These are phyloP conservation scores for Aeschynomene evenia DNA, from an alignment of 306 rosid genomes.

Conservation along the genomic window DNA sequence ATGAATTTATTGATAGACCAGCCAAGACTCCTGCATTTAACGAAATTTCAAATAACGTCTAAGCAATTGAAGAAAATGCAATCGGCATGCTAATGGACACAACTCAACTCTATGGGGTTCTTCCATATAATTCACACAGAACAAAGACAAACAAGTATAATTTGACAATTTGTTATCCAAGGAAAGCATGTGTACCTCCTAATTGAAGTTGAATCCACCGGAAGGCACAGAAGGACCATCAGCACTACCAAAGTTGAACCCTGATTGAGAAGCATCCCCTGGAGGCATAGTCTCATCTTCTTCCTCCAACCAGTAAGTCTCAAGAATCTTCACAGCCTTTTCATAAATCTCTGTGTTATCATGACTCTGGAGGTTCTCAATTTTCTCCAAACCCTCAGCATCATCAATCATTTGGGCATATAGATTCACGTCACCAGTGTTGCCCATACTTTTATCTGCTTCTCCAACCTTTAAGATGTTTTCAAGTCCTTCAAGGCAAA, in stretches of 20 bases:
- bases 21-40: conserved; percentile 43
- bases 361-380: conserved; percentile 88
- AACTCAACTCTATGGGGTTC: background rate
- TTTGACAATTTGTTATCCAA: conserved; percentile 5
- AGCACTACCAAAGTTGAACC: conserved; percentile 66
- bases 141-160: conserved; percentile 7
- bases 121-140: background rate
- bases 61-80: background rate
- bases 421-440: conserved; percentile 61
- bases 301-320: conserved; percentile 95
- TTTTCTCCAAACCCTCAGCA: conserved; percentile 91
- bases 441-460: conserved; percentile 69
- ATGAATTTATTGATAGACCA: conserved; percentile 23
- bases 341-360: conserved; percentile 94
- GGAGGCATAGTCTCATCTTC: conserved; percentile 98
- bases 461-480: conserved; percentile 97
- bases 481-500: conserved; percentile 93
- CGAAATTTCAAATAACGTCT: background rate
- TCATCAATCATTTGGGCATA: conserved; percentile 89
- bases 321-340: conserved; percentile 92
- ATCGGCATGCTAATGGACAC: conserved; percentile 14
- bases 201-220: conserved; percentile 89
- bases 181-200: conserved; percentile 46
- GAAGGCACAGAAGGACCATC: conserved; percentile 70
- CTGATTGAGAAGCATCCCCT: conserved; percentile 64